A percentile compares a stretch with the other conserved stretches of the same genome.
phyloP scores from a whole-genome alignment of 768 basidiomycete species.

The Daedalea quercina region DNA sequence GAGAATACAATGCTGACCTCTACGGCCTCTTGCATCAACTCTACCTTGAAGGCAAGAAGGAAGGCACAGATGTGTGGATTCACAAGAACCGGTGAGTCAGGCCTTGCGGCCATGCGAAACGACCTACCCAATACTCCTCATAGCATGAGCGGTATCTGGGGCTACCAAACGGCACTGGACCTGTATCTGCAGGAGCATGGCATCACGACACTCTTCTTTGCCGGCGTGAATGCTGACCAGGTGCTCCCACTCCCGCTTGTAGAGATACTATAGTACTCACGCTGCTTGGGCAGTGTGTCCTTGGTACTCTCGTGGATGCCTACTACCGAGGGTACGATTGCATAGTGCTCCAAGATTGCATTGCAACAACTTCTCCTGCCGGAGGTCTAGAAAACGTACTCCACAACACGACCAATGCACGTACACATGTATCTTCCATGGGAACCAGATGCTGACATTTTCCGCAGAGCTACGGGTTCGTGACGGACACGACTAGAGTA shows the following conservation, averaged over 20 bases:
- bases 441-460: background rate
- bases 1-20: constrained; percentile 47
- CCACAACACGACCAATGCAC: constrained; percentile 49
- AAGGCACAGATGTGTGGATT: constrained; percentile 64
- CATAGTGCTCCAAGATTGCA: constrained; percentile 48
- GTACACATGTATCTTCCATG: constrained; percentile 14
- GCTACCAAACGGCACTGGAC: constrained; percentile 54
- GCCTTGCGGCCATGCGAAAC: background rate
- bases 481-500: constrained; percentile 31
- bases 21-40: constrained; percentile 57
- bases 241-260: constrained; percentile 22
- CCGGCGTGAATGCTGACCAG: constrained; percentile 65
- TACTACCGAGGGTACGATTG: constrained; percentile 63
- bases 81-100: constrained; percentile 54
- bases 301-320: constrained; percentile 56
- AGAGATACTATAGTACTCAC: background rate
- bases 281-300: constrained; percentile 41
- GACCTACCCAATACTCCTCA: background rate
- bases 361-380: constrained; percentile 55
- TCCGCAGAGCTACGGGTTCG: constrained; percentile 44
- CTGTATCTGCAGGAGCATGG: constrained; percentile 58
- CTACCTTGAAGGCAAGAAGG: constrained; percentile 43
- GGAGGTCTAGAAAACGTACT: constrained; percentile 52
- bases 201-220: constrained; percentile 53
- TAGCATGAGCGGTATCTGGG: constrained; percentile 65